Evolutionary conservation across 1,284 basidiomycete species (phyloP).

Genomic region (Pascua sp.): DNA sequence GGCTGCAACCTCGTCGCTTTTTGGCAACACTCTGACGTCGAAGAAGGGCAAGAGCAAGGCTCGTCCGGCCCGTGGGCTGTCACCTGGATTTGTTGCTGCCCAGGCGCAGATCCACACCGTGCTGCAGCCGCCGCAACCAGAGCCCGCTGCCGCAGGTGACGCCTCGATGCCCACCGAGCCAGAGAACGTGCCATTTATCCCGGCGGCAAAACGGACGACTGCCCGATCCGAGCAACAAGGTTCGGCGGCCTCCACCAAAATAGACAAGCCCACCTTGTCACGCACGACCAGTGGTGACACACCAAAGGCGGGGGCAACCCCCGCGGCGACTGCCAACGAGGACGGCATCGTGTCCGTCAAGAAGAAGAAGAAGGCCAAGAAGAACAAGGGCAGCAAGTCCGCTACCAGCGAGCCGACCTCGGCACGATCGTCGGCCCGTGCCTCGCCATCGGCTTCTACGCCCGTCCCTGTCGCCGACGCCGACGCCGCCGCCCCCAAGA

Average conservation of each 20-base stretch:
- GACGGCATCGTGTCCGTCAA: conserved; percentile 38
- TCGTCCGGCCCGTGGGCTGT: conserved; percentile 7
- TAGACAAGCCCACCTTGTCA: not conserved
- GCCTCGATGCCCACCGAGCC: not conserved
- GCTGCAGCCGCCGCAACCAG: conserved; percentile 9
- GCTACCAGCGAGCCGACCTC: not conserved
- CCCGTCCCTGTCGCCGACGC: conserved; percentile 1
- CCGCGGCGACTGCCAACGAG: conserved; percentile 8
- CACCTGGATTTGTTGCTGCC: conserved; percentile 25
- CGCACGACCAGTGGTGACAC: conserved; percentile 1
- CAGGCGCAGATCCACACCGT: conserved; percentile 20
- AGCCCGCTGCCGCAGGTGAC: conserved; percentile 7
- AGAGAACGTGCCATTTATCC: conserved; percentile 61
- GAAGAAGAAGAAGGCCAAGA: conserved; percentile 30
- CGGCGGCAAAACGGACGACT: conserved; percentile 46
- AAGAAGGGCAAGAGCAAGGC: not conserved
- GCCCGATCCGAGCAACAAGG: conserved; percentile 21
- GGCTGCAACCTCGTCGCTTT: conserved; percentile 24
- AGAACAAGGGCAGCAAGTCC: not conserved
- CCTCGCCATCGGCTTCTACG: not conserved
- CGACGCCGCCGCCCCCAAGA: conserved; percentile 18
- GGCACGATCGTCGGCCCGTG: not conserved
- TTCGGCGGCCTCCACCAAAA: conserved; percentile 1
- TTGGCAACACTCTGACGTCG: conserved; percentile 14
- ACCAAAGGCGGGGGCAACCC: conserved; percentile 5